These are phyloP conservation scores for Nigrograna mackinnonii DNA, from an alignment of 2,329 filamentous ascomycete genomes.

Conservation along the genomic window DNA sequence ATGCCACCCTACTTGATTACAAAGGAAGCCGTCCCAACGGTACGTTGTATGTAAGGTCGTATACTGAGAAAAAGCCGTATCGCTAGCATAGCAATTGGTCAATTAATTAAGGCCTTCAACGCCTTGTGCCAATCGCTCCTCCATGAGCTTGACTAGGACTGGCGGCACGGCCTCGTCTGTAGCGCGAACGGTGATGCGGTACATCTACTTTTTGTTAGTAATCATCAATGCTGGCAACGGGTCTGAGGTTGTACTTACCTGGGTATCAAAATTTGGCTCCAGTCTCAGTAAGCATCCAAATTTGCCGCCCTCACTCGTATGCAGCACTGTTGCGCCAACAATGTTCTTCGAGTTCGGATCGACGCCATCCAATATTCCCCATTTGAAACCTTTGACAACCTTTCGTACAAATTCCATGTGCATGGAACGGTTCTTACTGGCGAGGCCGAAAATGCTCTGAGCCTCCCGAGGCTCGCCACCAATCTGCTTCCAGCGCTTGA, in stretches of 20 bases:
- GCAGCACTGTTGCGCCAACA: slow-evolving; percentile 86
- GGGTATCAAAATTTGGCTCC: slow-evolving; percentile 90
- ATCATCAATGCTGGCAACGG: background rate
- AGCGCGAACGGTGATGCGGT: slow-evolving; percentile 88
- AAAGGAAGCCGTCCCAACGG: background rate
- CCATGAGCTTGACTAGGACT: slow-evolving; percentile 82
- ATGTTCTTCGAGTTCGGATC: slow-evolving; percentile 94
- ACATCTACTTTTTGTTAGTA: slow-evolving; percentile 69
- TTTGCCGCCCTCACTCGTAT: slow-evolving; percentile 82
- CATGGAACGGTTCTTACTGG: slow-evolving; percentile 64
- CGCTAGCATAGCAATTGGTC: too few species aligned
- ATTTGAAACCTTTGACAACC: slow-evolving; percentile 82
- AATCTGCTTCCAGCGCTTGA: slow-evolving; percentile 99
- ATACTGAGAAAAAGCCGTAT: too few species aligned
- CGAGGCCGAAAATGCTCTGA: slow-evolving; percentile 80
- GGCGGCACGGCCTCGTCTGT: slow-evolving; percentile 88
- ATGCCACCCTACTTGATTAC: slow-evolving; percentile 1
- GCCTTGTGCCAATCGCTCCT: slow-evolving; percentile 72
- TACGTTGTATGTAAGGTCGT: too few species aligned
- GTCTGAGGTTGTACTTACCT: slow-evolving; percentile 63
- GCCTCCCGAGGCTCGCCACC: slow-evolving; percentile 85
- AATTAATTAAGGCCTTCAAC: slow-evolving; percentile 34
- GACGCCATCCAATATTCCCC: slow-evolving; percentile 82
- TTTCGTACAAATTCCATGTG: slow-evolving; percentile 71
- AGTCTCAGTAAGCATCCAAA: slow-evolving; percentile 91